Evolutionary conservation across 768 basidiomycete species (phyloP), one percentile per base, ranked within the genome.

Genomic region (Auricularia cornea): DNA sequence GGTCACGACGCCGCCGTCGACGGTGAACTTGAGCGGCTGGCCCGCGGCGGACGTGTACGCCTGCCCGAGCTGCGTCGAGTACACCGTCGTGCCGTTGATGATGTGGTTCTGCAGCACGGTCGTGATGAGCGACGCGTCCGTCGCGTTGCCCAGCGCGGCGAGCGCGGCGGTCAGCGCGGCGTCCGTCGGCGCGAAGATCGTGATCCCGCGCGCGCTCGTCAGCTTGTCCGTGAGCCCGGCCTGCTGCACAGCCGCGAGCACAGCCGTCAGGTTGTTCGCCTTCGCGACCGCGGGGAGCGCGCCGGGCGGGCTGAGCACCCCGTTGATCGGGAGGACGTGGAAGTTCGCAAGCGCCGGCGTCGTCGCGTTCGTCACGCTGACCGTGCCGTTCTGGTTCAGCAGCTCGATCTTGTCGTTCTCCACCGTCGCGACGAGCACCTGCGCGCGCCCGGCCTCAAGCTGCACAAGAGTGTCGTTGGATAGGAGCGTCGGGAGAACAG

Each of bases 71-170:
- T 74, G 64, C 1, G 84, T 78, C 0, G 86, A 87, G 75, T 91
- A 91, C 12, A 83, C 72, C 0, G 84, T 79, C 1, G 88, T 80
- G 29, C 85, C 88, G 72, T 90, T 90, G 67, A 91, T 82, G 64
- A 84, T 71, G 67, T 89, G 89, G 71, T 90, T 90, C 44, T 72
- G 69, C 14, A 88, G 66, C 11, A 90, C 64, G 29, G 72, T 73
- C 3, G 65, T 33, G 38, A 88, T 62, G 4, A 79, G 78, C 0
- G 83, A 80, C 28, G 67, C 59, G 67, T 89, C 89, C 29, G 73
- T 65, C 62, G 79, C 65, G 38, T 74, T 61, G 32, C 76, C 44
- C 59, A 78, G 66, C 3, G 69, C 63, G 51, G 76, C 70, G 32
- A 75, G 72, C 0, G 77, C 75, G 0, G 74, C 71, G 41, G 69